Evolutionary conservation across 306 rosid species (phyloP).

Genomic region (Cucumis melo): DNA sequence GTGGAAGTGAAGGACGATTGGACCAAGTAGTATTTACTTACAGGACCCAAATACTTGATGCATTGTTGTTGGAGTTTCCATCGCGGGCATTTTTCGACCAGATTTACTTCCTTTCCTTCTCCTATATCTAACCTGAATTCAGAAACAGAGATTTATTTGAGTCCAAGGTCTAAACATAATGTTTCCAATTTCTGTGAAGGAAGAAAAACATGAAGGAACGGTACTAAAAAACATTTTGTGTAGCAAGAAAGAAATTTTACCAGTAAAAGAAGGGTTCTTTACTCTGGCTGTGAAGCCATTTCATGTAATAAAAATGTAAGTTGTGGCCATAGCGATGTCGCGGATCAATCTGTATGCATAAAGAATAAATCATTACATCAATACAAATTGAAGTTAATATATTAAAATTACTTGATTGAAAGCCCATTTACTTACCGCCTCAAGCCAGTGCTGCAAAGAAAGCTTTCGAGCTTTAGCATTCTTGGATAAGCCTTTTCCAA

Average conservation of each 20-base stretch:
- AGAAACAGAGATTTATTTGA: constrained; percentile 5
- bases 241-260: constrained; percentile 20
- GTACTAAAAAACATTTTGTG: neutral
- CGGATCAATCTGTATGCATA: constrained; percentile 66
- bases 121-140: constrained; percentile 86
- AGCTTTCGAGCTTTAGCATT: constrained; percentile 84
- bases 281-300: constrained; percentile 85
- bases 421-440: constrained; percentile 62
- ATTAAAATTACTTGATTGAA: neutral
- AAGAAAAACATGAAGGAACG: neutral
- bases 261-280: constrained; percentile 98
- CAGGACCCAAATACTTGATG: constrained; percentile 95
- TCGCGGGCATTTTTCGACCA: constrained; percentile 60
- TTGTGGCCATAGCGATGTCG: constrained; percentile 98
- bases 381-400: constrained; percentile 5
- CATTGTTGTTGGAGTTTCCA: constrained; percentile 83
- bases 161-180: neutral
- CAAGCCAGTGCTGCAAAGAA: constrained; percentile 97
- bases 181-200: neutral
- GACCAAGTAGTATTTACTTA: constrained; percentile 29
- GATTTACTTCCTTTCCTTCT: constrained; percentile 85
- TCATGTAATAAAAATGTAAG: constrained; percentile 68
- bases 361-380: constrained; percentile 6
- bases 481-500: constrained; percentile 94
- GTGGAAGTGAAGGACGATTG: neutral